These are phyloP conservation scores for Colletotrichum paranaense DNA, from an alignment of 2,329 filamentous ascomycete genomes.

Conservation along the genomic window DNA sequence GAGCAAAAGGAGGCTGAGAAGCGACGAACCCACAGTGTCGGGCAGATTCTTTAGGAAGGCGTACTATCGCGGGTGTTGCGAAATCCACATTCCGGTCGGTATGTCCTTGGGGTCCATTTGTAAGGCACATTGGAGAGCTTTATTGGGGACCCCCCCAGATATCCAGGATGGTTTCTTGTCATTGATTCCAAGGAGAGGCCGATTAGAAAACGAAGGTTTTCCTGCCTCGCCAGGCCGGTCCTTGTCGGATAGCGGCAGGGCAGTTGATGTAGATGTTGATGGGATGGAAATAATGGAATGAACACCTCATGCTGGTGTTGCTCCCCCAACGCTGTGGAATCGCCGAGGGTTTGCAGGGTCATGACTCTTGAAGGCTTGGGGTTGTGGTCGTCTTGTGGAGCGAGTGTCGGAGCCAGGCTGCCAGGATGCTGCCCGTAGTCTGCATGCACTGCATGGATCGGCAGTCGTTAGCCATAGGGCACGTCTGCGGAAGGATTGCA, in stretches of 20 bases:
- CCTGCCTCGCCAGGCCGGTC: not conserved
- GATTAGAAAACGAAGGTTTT: constrained; percentile 10
- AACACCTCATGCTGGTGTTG: constrained; percentile 25
- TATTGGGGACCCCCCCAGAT: not conserved
- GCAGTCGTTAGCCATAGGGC: constrained; percentile 6
- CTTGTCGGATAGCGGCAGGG: not conserved
- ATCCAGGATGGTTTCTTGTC: not conserved
- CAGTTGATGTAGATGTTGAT: not conserved
- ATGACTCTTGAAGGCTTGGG: constrained; percentile 9
- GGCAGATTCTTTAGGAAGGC: constrained; percentile 5
- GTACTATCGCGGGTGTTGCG: constrained; percentile 10
- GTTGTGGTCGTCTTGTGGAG: constrained; percentile 8
- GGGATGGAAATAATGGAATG: constrained; percentile 32
- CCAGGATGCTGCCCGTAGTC: constrained; percentile 11
- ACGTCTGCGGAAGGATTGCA: not conserved
- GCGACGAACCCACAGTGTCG: constrained; percentile 8
- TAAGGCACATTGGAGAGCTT: not conserved
- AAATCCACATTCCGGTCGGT: constrained; percentile 27
- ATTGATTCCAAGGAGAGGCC: not conserved
- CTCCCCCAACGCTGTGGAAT: constrained; percentile 29
- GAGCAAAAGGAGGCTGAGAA: not conserved
- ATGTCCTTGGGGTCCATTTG: constrained; percentile 9
- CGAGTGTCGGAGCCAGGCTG: constrained; percentile 14
- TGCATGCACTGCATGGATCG: constrained; percentile 30
- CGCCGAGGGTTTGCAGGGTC: constrained; percentile 16